Conservation (phyloP, 768 basidiomycete species). For the Tulasnella calospora region DNA sequence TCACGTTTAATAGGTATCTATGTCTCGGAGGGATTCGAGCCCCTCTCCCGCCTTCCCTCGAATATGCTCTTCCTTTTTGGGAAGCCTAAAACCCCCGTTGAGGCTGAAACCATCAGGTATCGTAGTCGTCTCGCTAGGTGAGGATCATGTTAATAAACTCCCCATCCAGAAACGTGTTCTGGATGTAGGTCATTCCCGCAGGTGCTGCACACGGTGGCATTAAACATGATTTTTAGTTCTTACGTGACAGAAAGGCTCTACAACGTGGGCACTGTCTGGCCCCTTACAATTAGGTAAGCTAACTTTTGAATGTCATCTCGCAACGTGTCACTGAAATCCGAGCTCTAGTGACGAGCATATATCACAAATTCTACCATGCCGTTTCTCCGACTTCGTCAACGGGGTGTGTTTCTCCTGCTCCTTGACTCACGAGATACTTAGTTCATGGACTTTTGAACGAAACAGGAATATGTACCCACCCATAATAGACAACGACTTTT, state of each 20-base stretch:
- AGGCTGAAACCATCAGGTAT: constrained; percentile 2
- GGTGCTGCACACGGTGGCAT: neutral
- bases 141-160: neutral
- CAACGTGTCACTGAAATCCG: too few relatives aligned
- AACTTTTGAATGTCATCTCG: neutral
- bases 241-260: constrained; percentile 15
- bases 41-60: constrained; percentile 11
- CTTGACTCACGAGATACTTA: neutral
- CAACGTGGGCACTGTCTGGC: constrained; percentile 10
- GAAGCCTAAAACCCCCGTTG: neutral
- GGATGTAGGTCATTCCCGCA: constrained; percentile 10
- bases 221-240: neutral
- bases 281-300: neutral
- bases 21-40: constrained; percentile 11
- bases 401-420: neutral
- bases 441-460: neutral
- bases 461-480: neutral
- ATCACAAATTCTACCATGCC: constrained; percentile 20
- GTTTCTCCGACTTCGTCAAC: neutral
- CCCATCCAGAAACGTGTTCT: constrained; percentile 8
- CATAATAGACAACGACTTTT: constrained; percentile 20
- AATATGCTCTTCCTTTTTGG: neutral
- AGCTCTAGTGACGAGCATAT: constrained; percentile 12
- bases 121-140: too few relatives aligned
- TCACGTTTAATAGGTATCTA: neutral